Percentiles rank a stretch among this genome's conserved stretches.
phyloP scores from a whole-genome alignment of 2,329 filamentous ascomycete genomes.

The Ophidiomyces ophidiicola region DNA sequence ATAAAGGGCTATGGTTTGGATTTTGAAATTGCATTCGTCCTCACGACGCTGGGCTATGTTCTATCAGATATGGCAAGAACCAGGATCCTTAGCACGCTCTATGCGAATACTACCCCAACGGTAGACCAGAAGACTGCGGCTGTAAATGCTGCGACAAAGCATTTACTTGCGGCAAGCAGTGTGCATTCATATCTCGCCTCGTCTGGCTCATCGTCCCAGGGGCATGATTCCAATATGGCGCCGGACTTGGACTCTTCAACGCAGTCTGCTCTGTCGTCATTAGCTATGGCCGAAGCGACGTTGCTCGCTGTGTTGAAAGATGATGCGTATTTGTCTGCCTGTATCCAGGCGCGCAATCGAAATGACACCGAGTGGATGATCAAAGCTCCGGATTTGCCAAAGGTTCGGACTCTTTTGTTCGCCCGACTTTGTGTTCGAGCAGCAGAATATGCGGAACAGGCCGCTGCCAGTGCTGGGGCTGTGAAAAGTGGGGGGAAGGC shows the following conservation, averaged over 20 bases:
- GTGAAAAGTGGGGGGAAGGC: constrained; percentile 18
- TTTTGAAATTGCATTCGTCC: constrained; percentile 68
- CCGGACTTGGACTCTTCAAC: constrained; percentile 38
- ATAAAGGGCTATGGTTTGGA: constrained; percentile 61
- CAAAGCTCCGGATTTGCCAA: constrained; percentile 72
- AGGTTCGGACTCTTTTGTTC: constrained; percentile 78
- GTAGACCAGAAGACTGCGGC: constrained; percentile 56
- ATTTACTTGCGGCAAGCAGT: constrained; percentile 64
- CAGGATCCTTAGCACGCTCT: constrained; percentile 56
- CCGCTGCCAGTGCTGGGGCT: constrained; percentile 41
- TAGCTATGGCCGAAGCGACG: constrained; percentile 78
- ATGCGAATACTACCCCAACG: constrained; percentile 51
- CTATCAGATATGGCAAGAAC: constrained; percentile 60
- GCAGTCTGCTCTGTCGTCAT: constrained; percentile 34
- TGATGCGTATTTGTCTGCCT: constrained; percentile 75
- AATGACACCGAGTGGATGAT: constrained; percentile 96
- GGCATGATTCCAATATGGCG: constrained; percentile 13
- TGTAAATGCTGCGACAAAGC: constrained; percentile 61
- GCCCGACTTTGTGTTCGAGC: constrained; percentile 78
- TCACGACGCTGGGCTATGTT: constrained; percentile 65
- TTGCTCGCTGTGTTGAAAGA: constrained; percentile 84
- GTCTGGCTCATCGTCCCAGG: constrained; percentile 9
- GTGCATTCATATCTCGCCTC: constrained; percentile 60
- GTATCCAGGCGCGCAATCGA: constrained; percentile 69
- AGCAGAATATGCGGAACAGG: constrained; percentile 72